These are phyloP conservation scores for Alternaria atra DNA, from an alignment of 2,329 filamentous ascomycete genomes.

Conservation along the genomic window DNA sequence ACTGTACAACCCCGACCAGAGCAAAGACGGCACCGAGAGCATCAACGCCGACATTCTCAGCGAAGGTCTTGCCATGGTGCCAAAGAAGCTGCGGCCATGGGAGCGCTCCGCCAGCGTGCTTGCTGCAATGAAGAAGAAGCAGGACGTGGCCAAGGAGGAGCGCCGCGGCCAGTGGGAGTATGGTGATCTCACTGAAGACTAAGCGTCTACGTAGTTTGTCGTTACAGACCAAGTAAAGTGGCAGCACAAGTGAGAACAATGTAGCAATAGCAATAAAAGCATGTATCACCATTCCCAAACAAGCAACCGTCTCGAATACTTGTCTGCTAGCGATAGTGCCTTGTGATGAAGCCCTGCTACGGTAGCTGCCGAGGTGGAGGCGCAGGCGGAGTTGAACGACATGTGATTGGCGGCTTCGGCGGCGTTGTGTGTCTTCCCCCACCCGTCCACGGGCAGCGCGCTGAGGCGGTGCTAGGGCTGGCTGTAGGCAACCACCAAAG, in stretches of 20 bases:
- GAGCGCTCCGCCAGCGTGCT: slow-evolving; percentile 79
- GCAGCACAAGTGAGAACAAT: background rate
- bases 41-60: slow-evolving; percentile 88
- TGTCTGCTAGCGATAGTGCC: background rate
- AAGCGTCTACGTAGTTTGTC: slow-evolving; percentile 4
- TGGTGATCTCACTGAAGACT: slow-evolving; percentile 83
- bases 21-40: slow-evolving; percentile 73
- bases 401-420: slow-evolving; percentile 14
- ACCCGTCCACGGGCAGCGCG: slow-evolving; percentile 13
- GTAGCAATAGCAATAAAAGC: background rate
- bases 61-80: slow-evolving; percentile 89
- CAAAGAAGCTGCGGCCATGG: slow-evolving; percentile 90
- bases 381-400: slow-evolving; percentile 13
- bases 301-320: background rate
- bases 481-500: slow-evolving; percentile 42
- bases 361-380: slow-evolving; percentile 4
- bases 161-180: slow-evolving; percentile 97
- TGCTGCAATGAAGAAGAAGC: slow-evolving; percentile 74
- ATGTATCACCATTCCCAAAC: background rate
- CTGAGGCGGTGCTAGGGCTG: slow-evolving; percentile 20
- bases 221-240: background rate
- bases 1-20: slow-evolving; percentile 78
- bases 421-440: slow-evolving; percentile 4
- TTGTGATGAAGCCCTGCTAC: background rate
- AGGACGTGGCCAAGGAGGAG: slow-evolving; percentile 80